Conservation (phyloP, 2,329 filamentous ascomycete genomes). For the Apiospora rasikravindrae region DNA sequence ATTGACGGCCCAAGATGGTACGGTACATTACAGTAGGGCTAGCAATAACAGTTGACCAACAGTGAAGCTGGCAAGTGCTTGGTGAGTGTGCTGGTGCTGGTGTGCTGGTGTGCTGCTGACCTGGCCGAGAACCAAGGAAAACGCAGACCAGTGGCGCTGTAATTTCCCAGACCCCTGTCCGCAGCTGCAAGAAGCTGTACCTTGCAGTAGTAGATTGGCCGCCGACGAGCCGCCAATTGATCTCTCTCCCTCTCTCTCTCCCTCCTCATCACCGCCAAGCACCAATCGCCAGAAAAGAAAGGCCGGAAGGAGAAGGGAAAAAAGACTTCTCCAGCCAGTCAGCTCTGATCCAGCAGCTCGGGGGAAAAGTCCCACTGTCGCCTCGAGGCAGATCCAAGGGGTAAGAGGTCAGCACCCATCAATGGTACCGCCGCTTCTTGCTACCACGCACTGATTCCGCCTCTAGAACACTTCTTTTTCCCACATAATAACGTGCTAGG, state of each 20-base stretch:
- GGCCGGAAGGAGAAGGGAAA: neutral
- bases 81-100: neutral
- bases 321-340: neutral
- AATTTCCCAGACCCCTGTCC: constrained; percentile 21
- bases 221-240: neutral
- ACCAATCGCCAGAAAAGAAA: neutral
- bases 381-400: neutral
- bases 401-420: neutral
- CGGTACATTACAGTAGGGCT: neutral
- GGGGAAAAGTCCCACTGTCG: neutral
- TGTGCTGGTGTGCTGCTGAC: neutral
- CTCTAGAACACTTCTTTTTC: neutral
- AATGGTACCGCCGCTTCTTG: neutral
- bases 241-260: neutral
- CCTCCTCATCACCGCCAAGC: neutral
- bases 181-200: constrained; percentile 10
- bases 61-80: neutral
- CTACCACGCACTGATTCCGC: neutral
- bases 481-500: neutral
- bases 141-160: constrained; percentile 22
- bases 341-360: neutral
- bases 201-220: constrained; percentile 24
- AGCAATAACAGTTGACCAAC: neutral
- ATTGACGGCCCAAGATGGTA: neutral
- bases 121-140: constrained; percentile 22